A percentile compares a stretch with the other conserved stretches of the same genome.
Conservation (phyloP, 2,329 filamentous ascomycete species). For the Exophiala mesophila region DNA sequence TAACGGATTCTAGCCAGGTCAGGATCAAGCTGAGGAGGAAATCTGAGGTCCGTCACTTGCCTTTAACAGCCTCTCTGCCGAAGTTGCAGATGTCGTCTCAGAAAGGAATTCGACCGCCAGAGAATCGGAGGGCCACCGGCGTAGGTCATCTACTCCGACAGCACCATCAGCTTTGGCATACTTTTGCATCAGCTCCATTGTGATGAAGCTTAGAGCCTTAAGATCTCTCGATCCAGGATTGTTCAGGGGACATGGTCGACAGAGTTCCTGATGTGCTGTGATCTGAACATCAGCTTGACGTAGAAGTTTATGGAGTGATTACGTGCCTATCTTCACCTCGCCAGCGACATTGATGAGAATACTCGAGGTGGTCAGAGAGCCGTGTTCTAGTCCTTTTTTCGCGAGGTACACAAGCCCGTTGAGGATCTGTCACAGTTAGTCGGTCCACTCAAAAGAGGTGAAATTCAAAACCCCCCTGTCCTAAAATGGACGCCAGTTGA, state of each 20-base stretch:
- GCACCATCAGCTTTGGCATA: conserved; percentile 31
- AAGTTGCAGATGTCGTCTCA: too few relatives aligned
- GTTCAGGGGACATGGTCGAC: conserved; percentile 1
- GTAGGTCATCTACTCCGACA: conserved; percentile 30
- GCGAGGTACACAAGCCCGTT: conserved; percentile 24
- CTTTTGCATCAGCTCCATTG: conserved; percentile 32
- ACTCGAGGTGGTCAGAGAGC: conserved; percentile 27
- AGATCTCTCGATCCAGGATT: conserved; percentile 13
- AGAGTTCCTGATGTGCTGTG: conserved; percentile 10
- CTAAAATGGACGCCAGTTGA: conserved; percentile 24
- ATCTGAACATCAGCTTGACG: conserved; percentile 7
- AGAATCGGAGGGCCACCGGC: conserved; percentile 25
- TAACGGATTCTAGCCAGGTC: too few relatives aligned
- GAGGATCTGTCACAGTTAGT: conserved; percentile 23
- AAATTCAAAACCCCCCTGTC: conserved; percentile 17
- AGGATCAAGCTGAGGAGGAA: too few relatives aligned
- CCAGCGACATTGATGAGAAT: conserved; percentile 28
- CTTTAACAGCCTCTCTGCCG: too few relatives aligned
- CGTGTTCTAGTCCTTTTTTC: conserved; percentile 21
- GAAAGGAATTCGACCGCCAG: conserved; percentile 1
- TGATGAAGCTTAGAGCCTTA: conserved; percentile 26
- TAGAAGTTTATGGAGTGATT: conserved; percentile 10
- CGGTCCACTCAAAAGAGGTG: conserved; percentile 4
- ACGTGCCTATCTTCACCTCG: conserved; percentile 29
- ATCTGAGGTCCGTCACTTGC: too few relatives aligned